Percentiles rank a stretch among this genome's conserved stretches.
Conservation (phyloP, 140 eudicot species). For the Artemisia princeps region DNA sequence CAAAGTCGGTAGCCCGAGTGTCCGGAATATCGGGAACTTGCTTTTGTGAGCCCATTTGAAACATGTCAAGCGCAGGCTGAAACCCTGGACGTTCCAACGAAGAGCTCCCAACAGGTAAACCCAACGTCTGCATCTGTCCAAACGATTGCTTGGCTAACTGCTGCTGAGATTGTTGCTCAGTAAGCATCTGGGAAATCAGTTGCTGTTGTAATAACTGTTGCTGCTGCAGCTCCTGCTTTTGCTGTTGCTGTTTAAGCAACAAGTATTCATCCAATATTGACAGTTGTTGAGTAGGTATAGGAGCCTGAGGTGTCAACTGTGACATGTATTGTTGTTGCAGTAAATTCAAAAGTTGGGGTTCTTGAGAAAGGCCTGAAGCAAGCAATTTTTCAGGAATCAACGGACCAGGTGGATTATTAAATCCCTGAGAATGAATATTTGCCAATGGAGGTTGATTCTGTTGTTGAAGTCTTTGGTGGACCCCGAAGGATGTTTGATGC, state of each 20-base stretch:
- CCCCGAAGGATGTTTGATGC: slow-evolving; percentile 42
- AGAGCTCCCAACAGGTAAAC: slow-evolving; percentile 37
- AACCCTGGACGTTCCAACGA: slow-evolving; percentile 37
- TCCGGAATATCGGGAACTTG: slow-evolving; percentile 36
- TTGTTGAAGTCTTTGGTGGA: slow-evolving; percentile 50
- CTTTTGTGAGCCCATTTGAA: slow-evolving; percentile 47
- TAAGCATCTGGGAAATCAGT: slow-evolving; percentile 53
- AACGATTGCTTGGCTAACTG: slow-evolving; percentile 42
- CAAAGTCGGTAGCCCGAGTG: slow-evolving; percentile 20
- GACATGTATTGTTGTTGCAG: slow-evolving; percentile 63
- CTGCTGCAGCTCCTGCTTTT: slow-evolving; percentile 50
- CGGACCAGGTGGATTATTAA: slow-evolving; percentile 38
- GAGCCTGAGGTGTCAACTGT: slow-evolving; percentile 49
- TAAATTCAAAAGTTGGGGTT: slow-evolving; percentile 49
- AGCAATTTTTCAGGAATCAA: slow-evolving; percentile 53
- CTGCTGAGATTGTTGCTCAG: slow-evolving; percentile 55
- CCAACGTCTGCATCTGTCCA: slow-evolving; percentile 42
- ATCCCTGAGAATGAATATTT: slow-evolving; percentile 35
- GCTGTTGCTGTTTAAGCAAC: slow-evolving; percentile 73
- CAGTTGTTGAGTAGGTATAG: slow-evolving; percentile 51
- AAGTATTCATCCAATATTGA: slow-evolving; percentile 56
- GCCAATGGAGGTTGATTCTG: slow-evolving; percentile 41
- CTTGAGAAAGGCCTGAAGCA: slow-evolving; percentile 61
- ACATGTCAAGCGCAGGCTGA: slow-evolving; percentile 32
- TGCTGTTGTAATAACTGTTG: slow-evolving; percentile 63